A percentile compares a stretch with the other conserved stretches of the same genome.
Conservation (phyloP, 768 basidiomycete genomes). For the Pisolithus tinctorius region DNA sequence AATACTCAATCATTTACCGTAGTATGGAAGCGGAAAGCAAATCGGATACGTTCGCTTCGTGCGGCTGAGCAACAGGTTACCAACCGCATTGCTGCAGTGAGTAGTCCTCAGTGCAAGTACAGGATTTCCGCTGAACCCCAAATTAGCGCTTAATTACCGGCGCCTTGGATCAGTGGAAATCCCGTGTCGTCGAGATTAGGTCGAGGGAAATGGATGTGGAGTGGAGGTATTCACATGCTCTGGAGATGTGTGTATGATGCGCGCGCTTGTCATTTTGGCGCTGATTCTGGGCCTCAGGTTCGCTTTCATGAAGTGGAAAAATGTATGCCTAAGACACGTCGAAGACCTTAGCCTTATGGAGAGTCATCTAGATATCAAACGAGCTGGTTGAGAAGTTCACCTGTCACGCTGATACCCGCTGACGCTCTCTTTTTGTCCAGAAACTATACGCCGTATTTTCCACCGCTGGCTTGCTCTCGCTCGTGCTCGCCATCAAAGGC, state of each 20-base stretch:
- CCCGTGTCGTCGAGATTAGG: constrained; percentile 67
- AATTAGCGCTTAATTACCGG: constrained; percentile 46
- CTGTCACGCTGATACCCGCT: background rate
- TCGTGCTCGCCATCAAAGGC: constrained; percentile 55
- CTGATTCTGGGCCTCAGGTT: constrained; percentile 29
- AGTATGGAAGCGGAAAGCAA: constrained; percentile 46
- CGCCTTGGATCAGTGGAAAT: constrained; percentile 57
- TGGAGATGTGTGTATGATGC: constrained; percentile 29
- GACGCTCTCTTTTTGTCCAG: constrained; percentile 29
- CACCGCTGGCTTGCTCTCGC: constrained; percentile 61
- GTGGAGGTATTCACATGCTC: constrained; percentile 36
- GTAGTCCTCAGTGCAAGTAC: constrained; percentile 6
- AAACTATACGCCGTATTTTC: constrained; percentile 61
- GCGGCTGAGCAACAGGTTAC: constrained; percentile 39
- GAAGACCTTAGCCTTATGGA: constrained; percentile 78
- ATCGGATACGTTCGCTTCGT: constrained; percentile 32
- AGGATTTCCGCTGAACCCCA: constrained; percentile 1
- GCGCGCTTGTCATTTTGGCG: constrained; percentile 6
- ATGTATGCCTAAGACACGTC: constrained; percentile 50
- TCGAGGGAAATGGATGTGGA: constrained; percentile 60
- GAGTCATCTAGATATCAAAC: constrained; percentile 74
- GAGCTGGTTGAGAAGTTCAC: constrained; percentile 49
- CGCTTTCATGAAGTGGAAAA: constrained; percentile 67
- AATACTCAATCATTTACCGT: constrained; percentile 2
- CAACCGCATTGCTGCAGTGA: constrained; percentile 35